Evolutionary conservation across 306 rosid species (phyloP), one percentile per base, ranked within the genome.

Genomic region (Potentilla sterilis): DNA sequence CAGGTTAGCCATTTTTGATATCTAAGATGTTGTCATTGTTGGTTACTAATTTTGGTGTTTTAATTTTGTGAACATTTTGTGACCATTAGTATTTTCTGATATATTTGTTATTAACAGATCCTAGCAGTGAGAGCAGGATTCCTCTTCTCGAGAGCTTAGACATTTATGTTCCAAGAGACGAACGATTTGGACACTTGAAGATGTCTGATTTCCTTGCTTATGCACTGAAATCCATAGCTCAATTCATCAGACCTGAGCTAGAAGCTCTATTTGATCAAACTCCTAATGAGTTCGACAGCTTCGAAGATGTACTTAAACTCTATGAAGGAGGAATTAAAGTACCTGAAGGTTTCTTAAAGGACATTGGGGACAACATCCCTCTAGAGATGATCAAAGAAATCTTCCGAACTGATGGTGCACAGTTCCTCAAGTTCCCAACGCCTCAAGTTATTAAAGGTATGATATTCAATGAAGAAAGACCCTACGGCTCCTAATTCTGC

Each of bases 101-200:
- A 54, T 73, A 21, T 71, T 28, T 28, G 28, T 28, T 28, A 70
- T 46, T 57, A 68, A 14, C 96, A 92, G 97, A 87, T 88, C 82
- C 86, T 1, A 82, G 76, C 2, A 64, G 12, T 9, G 97, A 95
- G 87, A 88, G 91, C 41, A 89, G 92, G 84, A 75, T 95, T 71
- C 54, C 49, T 11, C 64, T 81, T 63, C 19, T 72, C 70, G 38
- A 13, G 84, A 91, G 96, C 76, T 84, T 95, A 66, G 81, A 86
- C 88, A 87, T 92, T 70, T 92, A 92, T 57, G 97, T 92, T 46
- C 98, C 98, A 13, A 86, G 90, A 79, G 97, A 92, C 46, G 98
- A 94, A 70, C 75, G 91, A 74, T 94, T 94, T 67, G 96, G 95
- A 9, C 97, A 95, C 82, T 69, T 92, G 88, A 95, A 95, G 82